A percentile compares a stretch with the other conserved stretches of the same genome.
These are phyloP conservation scores for Salicornia ramosissima DNA, from an alignment of 148 eudicot species.

Conservation along the genomic window DNA sequence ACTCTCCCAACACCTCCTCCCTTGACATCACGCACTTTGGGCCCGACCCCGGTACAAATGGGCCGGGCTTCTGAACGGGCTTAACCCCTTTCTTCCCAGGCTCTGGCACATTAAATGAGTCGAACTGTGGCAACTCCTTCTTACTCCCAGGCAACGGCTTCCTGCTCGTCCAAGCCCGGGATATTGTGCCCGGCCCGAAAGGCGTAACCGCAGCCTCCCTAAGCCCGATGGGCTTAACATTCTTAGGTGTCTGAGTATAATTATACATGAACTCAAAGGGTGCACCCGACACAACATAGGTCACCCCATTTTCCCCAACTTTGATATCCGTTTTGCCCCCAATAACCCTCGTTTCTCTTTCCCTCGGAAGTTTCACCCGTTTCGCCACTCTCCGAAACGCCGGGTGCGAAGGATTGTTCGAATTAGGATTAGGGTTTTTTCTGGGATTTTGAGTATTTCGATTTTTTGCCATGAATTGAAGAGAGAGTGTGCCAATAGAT, in stretches of 20 bases:
- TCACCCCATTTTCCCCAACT: slow-evolving; percentile 59
- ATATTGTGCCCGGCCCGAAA: slow-evolving; percentile 70
- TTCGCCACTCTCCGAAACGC: slow-evolving; percentile 42
- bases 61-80: slow-evolving; percentile 94
- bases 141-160: slow-evolving; percentile 73
- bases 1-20: slow-evolving; percentile 87
- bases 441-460: slow-evolving; percentile 57
- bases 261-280: slow-evolving; percentile 89
- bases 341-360: slow-evolving; percentile 16
- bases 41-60: slow-evolving; percentile 76
- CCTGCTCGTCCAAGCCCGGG: slow-evolving; percentile 86
- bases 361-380: slow-evolving; percentile 22
- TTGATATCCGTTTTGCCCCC: slow-evolving; percentile 25
- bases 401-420: slow-evolving; percentile 24
- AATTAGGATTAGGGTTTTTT: slow-evolving; percentile 20
- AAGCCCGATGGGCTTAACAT: slow-evolving; percentile 54
- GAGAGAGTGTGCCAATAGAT: slow-evolving; percentile 74
- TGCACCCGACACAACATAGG: slow-evolving; percentile 63
- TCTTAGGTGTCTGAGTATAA: slow-evolving; percentile 86
- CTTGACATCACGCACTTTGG: slow-evolving; percentile 71
- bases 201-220: slow-evolving; percentile 84
- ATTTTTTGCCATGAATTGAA: slow-evolving; percentile 59
- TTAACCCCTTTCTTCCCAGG: slow-evolving; percentile 83
- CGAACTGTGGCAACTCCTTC: slow-evolving; percentile 70
- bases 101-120: slow-evolving; percentile 68